Conservation (phyloP, 768 basidiomycete species). For the Thelephora aurantiotincta region DNA sequence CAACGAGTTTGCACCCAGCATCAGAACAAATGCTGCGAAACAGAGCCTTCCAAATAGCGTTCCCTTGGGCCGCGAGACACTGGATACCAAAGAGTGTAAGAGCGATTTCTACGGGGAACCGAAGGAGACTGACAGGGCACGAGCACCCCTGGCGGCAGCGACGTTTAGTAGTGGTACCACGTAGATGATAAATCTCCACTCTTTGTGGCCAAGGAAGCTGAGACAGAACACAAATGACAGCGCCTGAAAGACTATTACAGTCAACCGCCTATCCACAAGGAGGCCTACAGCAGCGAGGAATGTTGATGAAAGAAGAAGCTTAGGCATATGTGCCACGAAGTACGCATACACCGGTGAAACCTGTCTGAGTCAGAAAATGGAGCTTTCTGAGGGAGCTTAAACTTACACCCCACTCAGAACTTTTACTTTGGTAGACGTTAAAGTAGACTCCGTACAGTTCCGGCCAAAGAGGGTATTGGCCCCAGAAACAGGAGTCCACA, state of each 20-base stretch:
- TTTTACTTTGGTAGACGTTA: constrained; percentile 80
- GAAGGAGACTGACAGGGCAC: constrained; percentile 42
- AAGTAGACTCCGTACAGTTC: constrained; percentile 70
- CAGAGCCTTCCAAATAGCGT: constrained; percentile 29
- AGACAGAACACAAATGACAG: constrained; percentile 44
- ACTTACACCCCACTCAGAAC: constrained; percentile 85
- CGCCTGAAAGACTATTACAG: constrained; percentile 35
- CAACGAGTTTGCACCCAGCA: constrained; percentile 38
- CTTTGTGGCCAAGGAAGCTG: constrained; percentile 81
- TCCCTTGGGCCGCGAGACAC: constrained; percentile 35
- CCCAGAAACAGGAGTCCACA: constrained; percentile 86
- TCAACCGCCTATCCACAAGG: constrained; percentile 31
- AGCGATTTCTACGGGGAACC: background rate
- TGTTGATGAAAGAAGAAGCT: constrained; percentile 51
- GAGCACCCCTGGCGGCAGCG: constrained; percentile 53
- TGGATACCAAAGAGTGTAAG: constrained; percentile 12
- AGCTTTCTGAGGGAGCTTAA: background rate
- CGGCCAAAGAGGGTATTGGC: constrained; percentile 64
- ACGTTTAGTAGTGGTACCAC: constrained; percentile 72
- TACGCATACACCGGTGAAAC: constrained; percentile 60
- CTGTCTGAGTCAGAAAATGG: constrained; percentile 21
- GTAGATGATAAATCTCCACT: constrained; percentile 95
- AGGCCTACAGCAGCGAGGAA: constrained; percentile 47
- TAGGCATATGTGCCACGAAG: constrained; percentile 55
- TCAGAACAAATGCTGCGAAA: constrained; percentile 28